Base-by-base conservation (phyloP, 2,329 filamentous ascomycete species). In the Fusarium secorum region DNA sequence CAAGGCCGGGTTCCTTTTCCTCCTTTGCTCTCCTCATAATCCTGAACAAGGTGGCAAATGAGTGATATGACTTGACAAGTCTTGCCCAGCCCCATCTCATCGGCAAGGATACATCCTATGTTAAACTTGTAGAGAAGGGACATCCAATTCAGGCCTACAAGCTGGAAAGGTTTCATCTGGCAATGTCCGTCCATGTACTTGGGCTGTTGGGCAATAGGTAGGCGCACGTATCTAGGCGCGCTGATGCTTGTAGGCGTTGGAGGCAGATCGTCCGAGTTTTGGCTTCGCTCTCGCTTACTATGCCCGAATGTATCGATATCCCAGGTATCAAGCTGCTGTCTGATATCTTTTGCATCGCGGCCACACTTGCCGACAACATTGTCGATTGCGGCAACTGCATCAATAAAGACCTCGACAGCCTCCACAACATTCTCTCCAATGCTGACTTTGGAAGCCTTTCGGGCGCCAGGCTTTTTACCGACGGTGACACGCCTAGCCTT, bases 51-150 rank as follows among this genome's bases (percentile, higher is more conserved):
- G 75, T 97, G 91, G 20, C 94, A 92, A 48, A 99, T 86, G 75
- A 99, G 94, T 0, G 94, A 90, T 73, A 99, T 97, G 68, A 98
- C 94, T 77, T 99, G 95, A 75, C 94, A 98, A 1, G 96, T 99
- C 85, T 99, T 99, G 48, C 96, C 96, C 42, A 95, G 84, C 55
- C 93, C 96, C 96, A 99, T 99, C 78, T 99, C 96, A 78, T 99
- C 96, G 4, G 96, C 96, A 22, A 99, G 85, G 61, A 99, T 98
- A 69, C 94, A 95, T 48, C 93, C 95, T 55, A 97, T 87, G 32
- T 90, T 86, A 63, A 93, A 90, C 56, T 90, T 86, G 82, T 94
- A 97, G 18, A 99, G 86, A 48, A 98, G 82, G 60, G 91, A 90
- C 77, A 99, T 87, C 96, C 96, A 99, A 78, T 98, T 98, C 55